Evolutionary conservation across 495 filamentous ascomycete species (phyloP).

Genomic region (Copromyces sp.): DNA sequence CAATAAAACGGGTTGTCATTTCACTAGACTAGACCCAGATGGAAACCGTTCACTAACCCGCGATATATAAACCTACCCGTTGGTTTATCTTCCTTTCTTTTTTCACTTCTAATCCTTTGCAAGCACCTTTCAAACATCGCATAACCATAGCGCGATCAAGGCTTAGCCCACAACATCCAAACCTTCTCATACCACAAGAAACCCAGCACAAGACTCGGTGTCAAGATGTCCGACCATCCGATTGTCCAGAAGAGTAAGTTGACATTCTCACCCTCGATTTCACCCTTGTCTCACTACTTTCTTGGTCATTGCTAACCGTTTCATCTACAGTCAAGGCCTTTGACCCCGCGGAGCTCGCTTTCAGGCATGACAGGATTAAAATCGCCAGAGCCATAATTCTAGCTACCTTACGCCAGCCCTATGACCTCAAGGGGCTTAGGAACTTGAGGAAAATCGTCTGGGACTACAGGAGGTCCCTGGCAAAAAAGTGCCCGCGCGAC

Average conservation of each 20-base stretch:
- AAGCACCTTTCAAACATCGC: not conserved
- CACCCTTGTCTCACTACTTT: not conserved
- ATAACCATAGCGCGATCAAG: not conserved
- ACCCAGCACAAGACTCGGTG: not conserved
- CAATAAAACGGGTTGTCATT: too few species aligned
- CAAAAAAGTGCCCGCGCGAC: not conserved
- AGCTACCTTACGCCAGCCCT: too few species aligned
- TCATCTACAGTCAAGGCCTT: not conserved
- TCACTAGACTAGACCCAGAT: too few species aligned
- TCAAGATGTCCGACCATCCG: not conserved
- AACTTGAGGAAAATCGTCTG: not conserved
- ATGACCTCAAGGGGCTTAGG: not conserved
- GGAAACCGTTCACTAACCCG: too few species aligned
- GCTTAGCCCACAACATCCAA: not conserved
- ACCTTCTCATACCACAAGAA: not conserved
- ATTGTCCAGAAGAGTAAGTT: not conserved
- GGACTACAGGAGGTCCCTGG: not conserved
- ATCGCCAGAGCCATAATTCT: too few species aligned
- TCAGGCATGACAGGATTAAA: too few species aligned
- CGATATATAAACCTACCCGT: not conserved
- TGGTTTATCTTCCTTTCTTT: not conserved
- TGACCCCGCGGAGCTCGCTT: not conserved
- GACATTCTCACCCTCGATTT: not conserved
- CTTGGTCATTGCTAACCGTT: not conserved
- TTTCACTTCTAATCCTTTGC: not conserved